A percentile compares a stretch with the other conserved stretches of the same genome.
These are phyloP conservation scores for Pseudocercospora eumusae DNA, from an alignment of 2,329 filamentous ascomycete species.

Conservation along the genomic window DNA sequence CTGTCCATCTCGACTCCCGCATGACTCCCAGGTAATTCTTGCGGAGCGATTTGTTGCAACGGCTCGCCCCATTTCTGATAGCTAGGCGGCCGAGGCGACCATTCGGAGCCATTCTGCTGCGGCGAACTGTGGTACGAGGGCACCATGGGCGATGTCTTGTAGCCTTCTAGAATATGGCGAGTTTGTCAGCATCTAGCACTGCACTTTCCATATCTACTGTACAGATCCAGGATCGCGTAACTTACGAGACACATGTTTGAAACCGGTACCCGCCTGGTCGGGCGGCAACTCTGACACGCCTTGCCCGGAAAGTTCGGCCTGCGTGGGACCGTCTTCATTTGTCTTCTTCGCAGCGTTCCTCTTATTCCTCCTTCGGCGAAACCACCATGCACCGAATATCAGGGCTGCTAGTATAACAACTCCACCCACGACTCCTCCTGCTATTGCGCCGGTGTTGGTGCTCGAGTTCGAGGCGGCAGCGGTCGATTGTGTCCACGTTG, in stretches of 20 bases:
- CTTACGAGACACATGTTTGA: conserved; percentile 16
- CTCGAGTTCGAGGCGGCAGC: conserved; percentile 2
- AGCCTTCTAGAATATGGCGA: conserved; percentile 9
- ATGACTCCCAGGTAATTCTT: conserved; percentile 19
- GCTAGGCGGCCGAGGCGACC: conserved; percentile 18
- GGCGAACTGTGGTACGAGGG: conserved; percentile 20
- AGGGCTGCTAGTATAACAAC: conserved; percentile 15
- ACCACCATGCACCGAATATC: not conserved
- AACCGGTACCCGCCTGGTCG: not conserved
- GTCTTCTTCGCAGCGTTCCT: conserved; percentile 5
- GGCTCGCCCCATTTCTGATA: conserved; percentile 19
- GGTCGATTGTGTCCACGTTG: conserved; percentile 15
- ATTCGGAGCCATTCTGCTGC: conserved; percentile 15
- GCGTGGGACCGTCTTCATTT: not conserved
- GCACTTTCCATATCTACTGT: not conserved
- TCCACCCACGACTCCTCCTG: conserved; percentile 25
- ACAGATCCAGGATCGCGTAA: not conserved
- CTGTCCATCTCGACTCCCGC: conserved; percentile 20
- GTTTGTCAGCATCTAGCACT: not conserved
- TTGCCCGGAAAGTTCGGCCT: conserved; percentile 8
- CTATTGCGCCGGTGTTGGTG: conserved; percentile 21
- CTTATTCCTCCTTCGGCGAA: not conserved
- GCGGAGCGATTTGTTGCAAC: conserved; percentile 8
- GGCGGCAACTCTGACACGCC: conserved; percentile 1
- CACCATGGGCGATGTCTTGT: conserved; percentile 10